Evolutionary conservation across 306 rosid species (phyloP).

Genomic region (Cucurbita pepo): DNA sequence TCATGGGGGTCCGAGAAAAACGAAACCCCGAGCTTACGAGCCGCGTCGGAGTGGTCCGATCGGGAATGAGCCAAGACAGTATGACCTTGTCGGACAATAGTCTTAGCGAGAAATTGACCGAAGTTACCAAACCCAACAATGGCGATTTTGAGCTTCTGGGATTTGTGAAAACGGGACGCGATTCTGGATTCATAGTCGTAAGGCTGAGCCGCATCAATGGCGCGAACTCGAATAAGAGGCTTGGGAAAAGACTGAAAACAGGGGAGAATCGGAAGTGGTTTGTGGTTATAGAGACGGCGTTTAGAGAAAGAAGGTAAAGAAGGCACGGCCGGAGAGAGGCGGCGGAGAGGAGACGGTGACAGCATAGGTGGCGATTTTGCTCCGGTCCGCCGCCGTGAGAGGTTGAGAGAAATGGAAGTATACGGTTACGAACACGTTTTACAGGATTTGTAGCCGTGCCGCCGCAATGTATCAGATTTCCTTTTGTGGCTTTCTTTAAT

Average conservation of each 20-base stretch:
- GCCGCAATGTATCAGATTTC: neutral
- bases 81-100: slow-evolving; percentile 59
- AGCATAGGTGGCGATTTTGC: slow-evolving; percentile 11
- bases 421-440: neutral
- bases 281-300: neutral
- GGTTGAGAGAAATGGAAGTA: neutral
- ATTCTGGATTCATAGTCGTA: slow-evolving; percentile 51
- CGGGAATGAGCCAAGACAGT: slow-evolving; percentile 61
- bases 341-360: slow-evolving; percentile 17
- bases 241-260: neutral
- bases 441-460: neutral
- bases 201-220: slow-evolving; percentile 59
- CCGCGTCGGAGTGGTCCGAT: slow-evolving; percentile 30
- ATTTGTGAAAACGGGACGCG: slow-evolving; percentile 26
- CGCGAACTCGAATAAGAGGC: slow-evolving; percentile 14
- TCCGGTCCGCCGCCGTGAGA: neutral
- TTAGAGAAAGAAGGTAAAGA: neutral
- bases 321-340: slow-evolving; percentile 3
- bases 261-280: neutral
- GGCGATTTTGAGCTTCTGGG: slow-evolving; percentile 52
- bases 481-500: neutral
- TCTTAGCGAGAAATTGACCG: slow-evolving; percentile 62
- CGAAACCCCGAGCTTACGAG: slow-evolving; percentile 29
- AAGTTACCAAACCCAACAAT: slow-evolving; percentile 60
- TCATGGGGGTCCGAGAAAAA: slow-evolving; percentile 49